Conservation (phyloP, 495 filamentous ascomycete genomes). For the Daldinia loculata region DNA sequence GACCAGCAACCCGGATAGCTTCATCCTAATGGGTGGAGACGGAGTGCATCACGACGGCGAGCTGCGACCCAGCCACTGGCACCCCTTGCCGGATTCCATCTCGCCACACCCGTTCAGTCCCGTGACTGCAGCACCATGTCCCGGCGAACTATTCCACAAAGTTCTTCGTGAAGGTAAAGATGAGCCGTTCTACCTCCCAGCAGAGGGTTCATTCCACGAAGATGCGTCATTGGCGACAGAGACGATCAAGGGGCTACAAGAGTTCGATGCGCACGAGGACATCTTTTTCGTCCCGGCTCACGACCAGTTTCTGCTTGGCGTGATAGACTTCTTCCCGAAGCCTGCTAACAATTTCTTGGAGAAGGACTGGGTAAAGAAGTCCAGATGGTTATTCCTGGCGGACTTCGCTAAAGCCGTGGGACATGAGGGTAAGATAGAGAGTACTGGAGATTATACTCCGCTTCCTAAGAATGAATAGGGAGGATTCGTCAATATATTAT, state of each 20-base stretch:
- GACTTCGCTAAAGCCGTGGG: conserved; percentile 59
- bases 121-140: conserved; percentile 42
- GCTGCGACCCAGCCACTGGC: conserved; percentile 60
- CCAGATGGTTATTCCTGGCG: conserved; percentile 63
- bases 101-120: conserved; percentile 50
- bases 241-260: conserved; percentile 56
- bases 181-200: conserved; percentile 51
- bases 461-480: not conserved
- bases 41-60: conserved; percentile 61
- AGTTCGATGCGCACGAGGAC: conserved; percentile 60
- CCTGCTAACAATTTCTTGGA: conserved; percentile 59
- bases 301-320: conserved; percentile 56
- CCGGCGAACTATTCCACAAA: conserved; percentile 52
- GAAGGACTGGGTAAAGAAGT: conserved; percentile 60
- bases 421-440: conserved; percentile 34
- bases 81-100: conserved; percentile 58
- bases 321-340: conserved; percentile 62
- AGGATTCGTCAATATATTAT: not conserved
- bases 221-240: conserved; percentile 44
- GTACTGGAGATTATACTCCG: conserved; percentile 23
- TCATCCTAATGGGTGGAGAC: conserved; percentile 66
- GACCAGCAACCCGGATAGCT: conserved; percentile 55
- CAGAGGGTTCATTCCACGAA: conserved; percentile 31
- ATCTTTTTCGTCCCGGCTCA: conserved; percentile 64
- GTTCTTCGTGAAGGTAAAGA: conserved; percentile 42